phyloP scores from a whole-genome alignment of 768 basidiomycete species.

The Xerocomellus dryophilus region DNA sequence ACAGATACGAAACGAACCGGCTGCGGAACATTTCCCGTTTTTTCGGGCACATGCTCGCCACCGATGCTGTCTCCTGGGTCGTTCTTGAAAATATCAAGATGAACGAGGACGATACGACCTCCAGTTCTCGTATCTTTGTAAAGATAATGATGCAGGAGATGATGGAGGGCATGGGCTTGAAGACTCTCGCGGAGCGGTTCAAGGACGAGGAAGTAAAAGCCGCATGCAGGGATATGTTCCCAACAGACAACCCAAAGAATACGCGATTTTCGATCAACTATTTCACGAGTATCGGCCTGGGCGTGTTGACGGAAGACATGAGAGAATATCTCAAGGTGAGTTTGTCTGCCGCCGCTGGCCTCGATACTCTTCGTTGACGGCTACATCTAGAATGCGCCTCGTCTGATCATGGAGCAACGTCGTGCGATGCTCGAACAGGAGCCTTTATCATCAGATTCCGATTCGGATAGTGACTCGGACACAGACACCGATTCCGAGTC shows the following conservation, averaged over 20 bases:
- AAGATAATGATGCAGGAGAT: conserved; percentile 97
- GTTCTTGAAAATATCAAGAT: conserved; percentile 82
- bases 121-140: conserved; percentile 92
- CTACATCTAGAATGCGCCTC: conserved; percentile 76
- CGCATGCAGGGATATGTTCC: conserved; percentile 85
- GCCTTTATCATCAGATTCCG: conserved; percentile 43
- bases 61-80: conserved; percentile 88
- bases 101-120: conserved; percentile 97
- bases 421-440: conserved; percentile 79
- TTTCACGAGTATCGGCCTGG: conserved; percentile 92
- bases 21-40: conserved; percentile 95
- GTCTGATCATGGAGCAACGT: conserved; percentile 90
- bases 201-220: conserved; percentile 78
- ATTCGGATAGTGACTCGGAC: conserved; percentile 34
- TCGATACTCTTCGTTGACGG: conserved; percentile 3
- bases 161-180: conserved; percentile 90
- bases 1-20: conserved; percentile 98
- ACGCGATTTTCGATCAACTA: conserved; percentile 97
- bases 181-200: conserved; percentile 83
- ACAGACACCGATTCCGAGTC: conserved; percentile 37
- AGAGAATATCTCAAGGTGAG: conserved; percentile 88
- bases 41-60: conserved; percentile 88
- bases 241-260: conserved; percentile 93
- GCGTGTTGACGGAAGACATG: conserved; percentile 92
- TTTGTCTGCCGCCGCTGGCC: conserved; percentile 9